Base-by-base conservation (phyloP, 192 early-diverging fungal genomes). In the Endogone sp. region DNA sequence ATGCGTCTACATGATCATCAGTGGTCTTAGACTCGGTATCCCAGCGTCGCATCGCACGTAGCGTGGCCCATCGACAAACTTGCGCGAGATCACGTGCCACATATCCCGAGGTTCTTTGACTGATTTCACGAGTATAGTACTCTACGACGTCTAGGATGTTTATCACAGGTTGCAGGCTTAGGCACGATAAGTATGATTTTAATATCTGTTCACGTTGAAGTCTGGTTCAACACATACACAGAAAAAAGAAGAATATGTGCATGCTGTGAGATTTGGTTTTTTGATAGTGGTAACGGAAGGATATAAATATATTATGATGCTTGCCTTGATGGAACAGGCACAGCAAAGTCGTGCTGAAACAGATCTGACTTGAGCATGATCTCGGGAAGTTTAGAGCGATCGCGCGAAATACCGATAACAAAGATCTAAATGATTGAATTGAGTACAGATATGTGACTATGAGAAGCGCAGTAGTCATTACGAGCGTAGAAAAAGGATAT, bases 51-150 rank as follows among this genome's bases (percentile, higher is more conserved):
- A 70, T 57, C 9, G 73, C 37, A 28, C 71, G 77, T 26, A 82
- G 32, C 1, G 65, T 30, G 1, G 85, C 79, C 8, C 76, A 72
- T 28, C 84, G 71, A 29, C 66, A 77, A 0, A 89, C 23, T 24
- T 71, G 58, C 8, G 60, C 66, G 22, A 91, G 71, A 65, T 91
- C 86, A 11, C 71, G 72, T 13, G 83, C 81, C 4, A 88, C 79
- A 67, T 82, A 91, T 22, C 89, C 88, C 1, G 88, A 82, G 2
- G 88, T 87, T 60, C 76, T 60, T 86, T 90, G 27, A 60, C 37
- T 16, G 37, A 49, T 49, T 49, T 49, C 37, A 16, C 16, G 6
- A 6, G 37, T 16, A 16, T 49, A 49, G 37, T 49, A 16, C 6
- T 16, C 1, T 16, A 49, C 37, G 9, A 49, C 37, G 16, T 49